phyloP scores from a whole-genome alignment of 345 rosid species.

The Citrus unshiu region DNA sequence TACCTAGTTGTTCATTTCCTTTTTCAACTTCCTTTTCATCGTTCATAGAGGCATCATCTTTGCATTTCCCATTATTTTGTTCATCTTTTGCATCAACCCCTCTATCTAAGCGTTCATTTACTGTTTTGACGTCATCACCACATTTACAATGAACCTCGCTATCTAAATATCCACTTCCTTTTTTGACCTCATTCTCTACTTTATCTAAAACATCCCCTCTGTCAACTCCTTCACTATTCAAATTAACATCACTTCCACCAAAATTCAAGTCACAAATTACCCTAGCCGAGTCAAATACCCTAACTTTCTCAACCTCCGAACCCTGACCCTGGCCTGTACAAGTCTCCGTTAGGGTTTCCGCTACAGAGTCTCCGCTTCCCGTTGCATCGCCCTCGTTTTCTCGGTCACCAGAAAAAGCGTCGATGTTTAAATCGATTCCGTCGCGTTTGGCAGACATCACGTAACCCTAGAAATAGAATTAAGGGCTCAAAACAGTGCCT shows the following conservation, averaged over 20 bases:
- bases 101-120: conserved; percentile 7
- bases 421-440: conserved; percentile 39
- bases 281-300: conserved; percentile 3
- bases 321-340: background rate
- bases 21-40: background rate
- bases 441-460: conserved; percentile 34
- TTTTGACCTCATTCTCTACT: conserved; percentile 9
- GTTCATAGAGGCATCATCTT: background rate
- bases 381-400: conserved; percentile 15
- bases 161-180: conserved; percentile 6
- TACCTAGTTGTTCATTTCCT: no score
- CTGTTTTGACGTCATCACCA: conserved; percentile 7
- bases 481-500: background rate
- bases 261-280: conserved; percentile 8
- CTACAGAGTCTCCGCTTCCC: background rate
- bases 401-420: conserved; percentile 22
- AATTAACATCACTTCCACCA: conserved; percentile 2
- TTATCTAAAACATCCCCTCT: conserved; percentile 1
- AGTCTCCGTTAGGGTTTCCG: conserved; percentile 22
- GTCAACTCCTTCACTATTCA: background rate
- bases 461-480: conserved; percentile 11
- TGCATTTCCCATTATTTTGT: background rate
- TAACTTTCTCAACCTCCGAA: conserved; percentile 1
- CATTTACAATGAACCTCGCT: background rate
- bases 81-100: background rate